Percentiles rank a stretch among this genome's conserved stretches.
phyloP scores from a whole-genome alignment of 306 rosid genomes.

The Sechiopsis laciniata region DNA sequence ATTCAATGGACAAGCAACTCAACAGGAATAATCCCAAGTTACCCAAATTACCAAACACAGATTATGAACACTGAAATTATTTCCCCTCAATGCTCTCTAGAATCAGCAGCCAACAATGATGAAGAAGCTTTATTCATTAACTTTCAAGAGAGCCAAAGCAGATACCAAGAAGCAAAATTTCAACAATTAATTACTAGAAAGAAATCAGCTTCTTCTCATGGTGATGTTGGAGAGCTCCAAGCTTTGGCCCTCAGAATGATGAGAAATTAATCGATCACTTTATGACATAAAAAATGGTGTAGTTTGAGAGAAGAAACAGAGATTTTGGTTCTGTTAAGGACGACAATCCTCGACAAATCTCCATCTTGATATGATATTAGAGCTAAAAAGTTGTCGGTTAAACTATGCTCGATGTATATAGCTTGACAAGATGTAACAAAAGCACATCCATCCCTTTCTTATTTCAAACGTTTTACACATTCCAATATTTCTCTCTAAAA shows the following conservation, averaged over 20 bases:
- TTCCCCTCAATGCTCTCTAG: constrained; percentile 58
- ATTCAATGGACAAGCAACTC: constrained; percentile 43
- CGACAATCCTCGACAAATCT: too few relatives aligned
- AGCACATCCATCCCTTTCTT: too few relatives aligned
- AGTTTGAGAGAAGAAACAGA: background rate
- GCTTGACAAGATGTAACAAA: too few relatives aligned
- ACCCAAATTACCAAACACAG: constrained; percentile 32
- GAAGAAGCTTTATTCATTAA: constrained; percentile 35
- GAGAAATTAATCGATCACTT: constrained; percentile 41
- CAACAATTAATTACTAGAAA: constrained; percentile 34
- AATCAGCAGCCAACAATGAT: constrained; percentile 46
- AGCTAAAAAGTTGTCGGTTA: too few relatives aligned
- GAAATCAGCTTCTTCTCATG: constrained; percentile 28
- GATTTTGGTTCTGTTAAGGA: too few relatives aligned
- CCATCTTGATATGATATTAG: too few relatives aligned
- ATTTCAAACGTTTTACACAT: too few relatives aligned
- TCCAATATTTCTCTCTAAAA: too few relatives aligned
- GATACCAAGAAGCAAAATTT: constrained; percentile 22
- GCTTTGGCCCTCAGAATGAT: constrained; percentile 87
- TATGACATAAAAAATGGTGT: background rate
- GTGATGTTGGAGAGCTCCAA: constrained; percentile 83
- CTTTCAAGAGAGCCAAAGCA: constrained; percentile 34
- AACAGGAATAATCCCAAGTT: constrained; percentile 27
- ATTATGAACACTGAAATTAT: constrained; percentile 37
- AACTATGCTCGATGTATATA: too few relatives aligned